A percentile compares a stretch with the other conserved stretches of the same genome.
These are phyloP conservation scores for Phialemoniopsis sp. DNA, from an alignment of 2,329 filamentous ascomycete genomes.

Conservation along the genomic window DNA sequence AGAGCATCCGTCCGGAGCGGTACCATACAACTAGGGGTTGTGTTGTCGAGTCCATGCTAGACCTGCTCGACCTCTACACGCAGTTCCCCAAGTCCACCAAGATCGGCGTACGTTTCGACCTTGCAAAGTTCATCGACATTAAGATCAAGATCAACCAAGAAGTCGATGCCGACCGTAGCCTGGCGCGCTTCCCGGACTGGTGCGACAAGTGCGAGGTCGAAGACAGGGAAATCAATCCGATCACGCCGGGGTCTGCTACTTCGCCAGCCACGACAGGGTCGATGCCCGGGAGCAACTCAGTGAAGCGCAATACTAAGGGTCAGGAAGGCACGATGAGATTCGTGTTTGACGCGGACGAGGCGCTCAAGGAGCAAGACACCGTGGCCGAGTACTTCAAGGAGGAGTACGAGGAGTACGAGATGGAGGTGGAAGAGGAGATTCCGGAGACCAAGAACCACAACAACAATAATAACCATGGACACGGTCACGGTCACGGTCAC, in stretches of 20 bases:
- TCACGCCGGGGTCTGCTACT: conserved; percentile 28
- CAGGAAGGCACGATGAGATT: conserved; percentile 80
- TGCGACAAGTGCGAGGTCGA: conserved; percentile 47
- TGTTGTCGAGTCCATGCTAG: conserved; percentile 75
- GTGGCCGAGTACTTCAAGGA: conserved; percentile 67
- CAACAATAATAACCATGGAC: conserved; percentile 8
- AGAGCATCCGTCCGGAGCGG: conserved; percentile 23
- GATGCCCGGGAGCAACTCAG: conserved; percentile 24
- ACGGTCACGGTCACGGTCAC: conserved; percentile 7
- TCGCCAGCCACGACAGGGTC: conserved; percentile 34
- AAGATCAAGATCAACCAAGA: conserved; percentile 86
- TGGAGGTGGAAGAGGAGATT: conserved; percentile 68
- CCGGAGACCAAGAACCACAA: conserved; percentile 21
- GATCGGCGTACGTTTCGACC: conserved; percentile 66
- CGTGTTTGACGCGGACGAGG: conserved; percentile 77
- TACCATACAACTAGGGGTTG: conserved; percentile 41
- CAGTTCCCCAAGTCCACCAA: conserved; percentile 73
- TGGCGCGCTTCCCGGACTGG: conserved; percentile 61
- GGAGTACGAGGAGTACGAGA: conserved; percentile 72
- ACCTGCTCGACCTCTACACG: conserved; percentile 88
- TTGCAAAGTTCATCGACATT: conserved; percentile 78
- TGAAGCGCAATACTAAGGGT: conserved; percentile 38
- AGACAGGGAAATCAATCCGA: conserved; percentile 21
- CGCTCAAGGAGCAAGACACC: conserved; percentile 63
- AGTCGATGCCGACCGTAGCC: conserved; percentile 55